Percentiles rank a stretch among this genome's conserved stretches.
These are phyloP conservation scores for Trichoderma atrobrunneum DNA, from an alignment of 2,329 filamentous ascomycete species.

Conservation along the genomic window DNA sequence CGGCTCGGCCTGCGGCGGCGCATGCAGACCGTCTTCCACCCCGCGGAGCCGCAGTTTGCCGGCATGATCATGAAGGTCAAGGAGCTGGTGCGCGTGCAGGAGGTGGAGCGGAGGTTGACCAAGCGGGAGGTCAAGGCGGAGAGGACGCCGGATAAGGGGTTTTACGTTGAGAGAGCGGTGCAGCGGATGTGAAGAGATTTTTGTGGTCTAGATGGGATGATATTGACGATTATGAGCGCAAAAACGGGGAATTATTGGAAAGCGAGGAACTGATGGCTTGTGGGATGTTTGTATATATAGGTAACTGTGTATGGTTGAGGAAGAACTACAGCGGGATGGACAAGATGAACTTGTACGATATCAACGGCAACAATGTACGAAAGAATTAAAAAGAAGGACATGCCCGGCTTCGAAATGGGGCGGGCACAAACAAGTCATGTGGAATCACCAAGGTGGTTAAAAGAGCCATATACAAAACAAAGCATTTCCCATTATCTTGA, in stretches of 20 bases:
- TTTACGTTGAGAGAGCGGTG: constrained; percentile 66
- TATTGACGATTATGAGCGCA: background rate
- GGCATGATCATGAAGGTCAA: constrained; percentile 94
- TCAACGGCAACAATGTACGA: constrained; percentile 24
- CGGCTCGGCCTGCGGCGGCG: no score
- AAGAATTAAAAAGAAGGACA: background rate
- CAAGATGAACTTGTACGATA: constrained; percentile 31
- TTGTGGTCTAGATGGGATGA: background rate
- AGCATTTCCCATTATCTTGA: background rate
- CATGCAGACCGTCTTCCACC: constrained; percentile 84
- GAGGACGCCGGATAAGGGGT: constrained; percentile 75
- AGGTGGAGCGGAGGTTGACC: constrained; percentile 65
- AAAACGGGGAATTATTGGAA: background rate
- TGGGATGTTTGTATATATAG: background rate
- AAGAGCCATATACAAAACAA: background rate
- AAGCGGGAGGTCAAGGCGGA: constrained; percentile 66
- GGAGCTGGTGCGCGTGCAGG: constrained; percentile 79
- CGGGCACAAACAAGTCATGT: background rate
- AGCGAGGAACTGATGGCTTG: background rate
- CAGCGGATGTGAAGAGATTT: constrained; percentile 25
- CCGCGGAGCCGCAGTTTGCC: constrained; percentile 74
- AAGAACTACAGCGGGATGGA: background rate
- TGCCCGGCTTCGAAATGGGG: background rate
- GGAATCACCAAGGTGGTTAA: background rate
- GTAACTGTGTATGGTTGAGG: background rate